Conservation (phyloP, 192 early-diverging fungal genomes). For the Podila horticola region DNA sequence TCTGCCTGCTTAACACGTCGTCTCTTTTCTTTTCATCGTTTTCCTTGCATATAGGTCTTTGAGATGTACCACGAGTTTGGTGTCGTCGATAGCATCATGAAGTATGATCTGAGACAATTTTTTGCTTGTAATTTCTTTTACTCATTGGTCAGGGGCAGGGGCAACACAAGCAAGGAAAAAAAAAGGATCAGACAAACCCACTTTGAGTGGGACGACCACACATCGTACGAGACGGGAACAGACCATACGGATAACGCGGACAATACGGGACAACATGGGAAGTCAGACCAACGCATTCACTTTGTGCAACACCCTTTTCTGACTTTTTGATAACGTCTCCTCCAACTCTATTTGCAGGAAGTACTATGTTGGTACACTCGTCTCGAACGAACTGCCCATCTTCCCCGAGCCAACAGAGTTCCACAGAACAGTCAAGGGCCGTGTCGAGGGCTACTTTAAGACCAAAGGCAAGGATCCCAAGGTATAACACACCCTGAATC, state of each 20-base stretch:
- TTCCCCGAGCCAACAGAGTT: constrained; percentile 62
- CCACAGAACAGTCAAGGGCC: constrained; percentile 56
- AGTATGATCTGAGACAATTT: constrained; percentile 25
- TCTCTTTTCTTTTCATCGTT: not conserved
- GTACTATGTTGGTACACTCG: constrained; percentile 54
- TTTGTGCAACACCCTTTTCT: not conserved
- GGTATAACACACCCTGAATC: constrained; percentile 15
- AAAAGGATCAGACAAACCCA: too few species aligned
- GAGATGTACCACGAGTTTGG: constrained; percentile 61
- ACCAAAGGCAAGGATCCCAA: constrained; percentile 57
- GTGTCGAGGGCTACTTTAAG: constrained; percentile 63
- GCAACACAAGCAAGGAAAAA: too few species aligned
- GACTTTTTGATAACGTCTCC: not conserved
- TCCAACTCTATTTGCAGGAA: constrained; percentile 47
- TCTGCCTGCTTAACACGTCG: not conserved
- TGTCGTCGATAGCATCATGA: constrained; percentile 49
- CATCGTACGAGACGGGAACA: too few species aligned
- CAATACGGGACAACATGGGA: too few species aligned
- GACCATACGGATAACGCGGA: too few species aligned
- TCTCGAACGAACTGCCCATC: constrained; percentile 56
- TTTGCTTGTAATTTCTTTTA: not conserved
- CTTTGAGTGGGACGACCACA: too few species aligned
- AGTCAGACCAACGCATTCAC: too few species aligned
- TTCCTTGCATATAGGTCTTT: constrained; percentile 36
- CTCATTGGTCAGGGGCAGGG: not conserved